phyloP scores from a whole-genome alignment of 495 filamentous ascomycete species.

The Emericellopsis terricola region DNA sequence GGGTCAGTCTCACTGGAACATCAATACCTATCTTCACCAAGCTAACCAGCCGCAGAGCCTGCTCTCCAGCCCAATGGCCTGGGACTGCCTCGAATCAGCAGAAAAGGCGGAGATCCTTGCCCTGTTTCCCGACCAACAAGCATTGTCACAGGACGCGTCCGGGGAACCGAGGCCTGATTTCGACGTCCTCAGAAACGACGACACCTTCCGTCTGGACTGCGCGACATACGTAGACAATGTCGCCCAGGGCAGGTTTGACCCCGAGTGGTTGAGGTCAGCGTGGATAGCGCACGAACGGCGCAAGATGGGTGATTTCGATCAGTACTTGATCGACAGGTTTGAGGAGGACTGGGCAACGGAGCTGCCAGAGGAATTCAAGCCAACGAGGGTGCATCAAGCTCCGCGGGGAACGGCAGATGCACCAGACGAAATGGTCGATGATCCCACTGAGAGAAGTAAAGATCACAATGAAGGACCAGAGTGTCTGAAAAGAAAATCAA shows the following conservation, averaged over 20 bases:
- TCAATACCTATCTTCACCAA: conserved; percentile 6
- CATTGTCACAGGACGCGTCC: conserved; percentile 15
- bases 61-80: conserved; percentile 35
- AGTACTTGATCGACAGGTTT: conserved; percentile 45
- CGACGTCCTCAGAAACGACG: conserved; percentile 17
- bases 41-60: conserved; percentile 24
- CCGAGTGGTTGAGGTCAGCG: conserved; percentile 48
- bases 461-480: too few relatives aligned
- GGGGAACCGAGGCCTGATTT: conserved; percentile 16
- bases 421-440: too few relatives aligned
- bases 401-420: too few relatives aligned
- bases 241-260: conserved; percentile 38
- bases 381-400: too few relatives aligned
- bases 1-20: conserved; percentile 22
- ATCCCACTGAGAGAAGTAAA: too few relatives aligned
- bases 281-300: conserved; percentile 42
- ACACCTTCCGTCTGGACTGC: conserved; percentile 26
- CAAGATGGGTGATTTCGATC: conserved; percentile 48
- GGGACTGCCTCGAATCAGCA: conserved; percentile 34
- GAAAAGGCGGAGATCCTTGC: conserved; percentile 37
- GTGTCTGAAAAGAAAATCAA: too few relatives aligned
- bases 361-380: conserved; percentile 12
- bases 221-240: conserved; percentile 33
- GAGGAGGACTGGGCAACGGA: conserved; percentile 57
- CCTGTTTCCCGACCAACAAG: conserved; percentile 32